phyloP scores from a whole-genome alignment of 331 rosid genomes.

The Quercus phellos region DNA sequence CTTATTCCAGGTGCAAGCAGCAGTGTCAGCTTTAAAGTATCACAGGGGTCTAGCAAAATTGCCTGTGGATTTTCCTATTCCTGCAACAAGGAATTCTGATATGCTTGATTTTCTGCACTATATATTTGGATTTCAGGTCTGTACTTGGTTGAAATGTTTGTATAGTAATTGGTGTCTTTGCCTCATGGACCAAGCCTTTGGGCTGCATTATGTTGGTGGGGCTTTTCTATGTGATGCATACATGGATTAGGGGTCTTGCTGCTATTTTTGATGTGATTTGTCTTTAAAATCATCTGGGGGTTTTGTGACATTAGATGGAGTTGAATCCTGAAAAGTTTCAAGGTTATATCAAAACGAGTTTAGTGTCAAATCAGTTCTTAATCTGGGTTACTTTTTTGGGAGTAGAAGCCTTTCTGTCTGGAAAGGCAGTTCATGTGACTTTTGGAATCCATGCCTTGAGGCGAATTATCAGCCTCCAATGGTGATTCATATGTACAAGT shows the following conservation, averaged over 20 bases:
- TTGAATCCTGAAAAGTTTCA: background rate
- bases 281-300: background rate
- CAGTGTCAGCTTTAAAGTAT: conserved; percentile 67
- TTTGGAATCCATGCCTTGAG: background rate
- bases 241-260: background rate
- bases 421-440: background rate
- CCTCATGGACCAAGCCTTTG: background rate
- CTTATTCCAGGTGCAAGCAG: conserved; percentile 76
- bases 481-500: background rate
- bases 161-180: background rate
- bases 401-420: background rate
- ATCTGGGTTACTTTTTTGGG: background rate
- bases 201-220: background rate
- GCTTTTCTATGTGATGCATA: background rate
- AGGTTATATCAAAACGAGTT: background rate
- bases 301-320: background rate
- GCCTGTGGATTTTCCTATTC: conserved; percentile 54
- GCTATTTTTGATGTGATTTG: background rate
- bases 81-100: conserved; percentile 60
- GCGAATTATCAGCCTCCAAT: background rate
- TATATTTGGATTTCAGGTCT: conserved; percentile 89
- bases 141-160: conserved; percentile 12
- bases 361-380: background rate
- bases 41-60: conserved; percentile 61
- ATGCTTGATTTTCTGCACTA: conserved; percentile 79